Conservation (phyloP, 768 basidiomycete genomes). For the Tricholoma flavovirens region DNA sequence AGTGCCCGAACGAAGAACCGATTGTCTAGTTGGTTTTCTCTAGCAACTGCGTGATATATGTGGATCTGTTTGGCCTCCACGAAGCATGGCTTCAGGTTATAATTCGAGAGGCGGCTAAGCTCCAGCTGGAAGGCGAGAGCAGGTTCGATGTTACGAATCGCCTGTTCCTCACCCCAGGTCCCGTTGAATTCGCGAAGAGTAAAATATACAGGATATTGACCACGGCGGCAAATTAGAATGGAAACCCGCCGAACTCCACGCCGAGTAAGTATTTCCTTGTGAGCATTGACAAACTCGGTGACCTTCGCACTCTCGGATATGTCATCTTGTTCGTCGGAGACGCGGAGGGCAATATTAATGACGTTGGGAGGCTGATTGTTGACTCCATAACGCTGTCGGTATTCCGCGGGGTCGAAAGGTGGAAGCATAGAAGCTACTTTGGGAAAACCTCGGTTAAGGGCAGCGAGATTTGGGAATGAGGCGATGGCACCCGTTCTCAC, state of each 20-base stretch:
- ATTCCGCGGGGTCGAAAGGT: constrained; percentile 64
- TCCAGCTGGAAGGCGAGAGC: constrained; percentile 98
- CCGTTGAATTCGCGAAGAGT: constrained; percentile 75
- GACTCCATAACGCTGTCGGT: constrained; percentile 67
- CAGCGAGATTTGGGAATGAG: constrained; percentile 73
- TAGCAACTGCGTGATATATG: constrained; percentile 92
- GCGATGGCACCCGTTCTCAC: constrained; percentile 87
- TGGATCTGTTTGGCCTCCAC: constrained; percentile 97
- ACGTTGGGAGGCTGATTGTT: constrained; percentile 83
- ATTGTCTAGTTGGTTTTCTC: constrained; percentile 95
- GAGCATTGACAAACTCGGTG: constrained; percentile 64
- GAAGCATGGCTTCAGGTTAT: constrained; percentile 93
- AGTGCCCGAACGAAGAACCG: constrained; percentile 98
- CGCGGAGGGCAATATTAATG: constrained; percentile 87
- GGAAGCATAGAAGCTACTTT: constrained; percentile 73
- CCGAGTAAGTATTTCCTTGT: constrained; percentile 50
- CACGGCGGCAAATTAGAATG: constrained; percentile 84
- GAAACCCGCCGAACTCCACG: constrained; percentile 92
- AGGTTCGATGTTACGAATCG: constrained; percentile 97
- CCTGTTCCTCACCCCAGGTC: constrained; percentile 88
- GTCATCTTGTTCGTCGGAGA: constrained; percentile 78
- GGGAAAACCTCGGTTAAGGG: constrained; percentile 68
- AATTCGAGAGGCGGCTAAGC: constrained; percentile 92
- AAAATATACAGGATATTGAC: constrained; percentile 92
- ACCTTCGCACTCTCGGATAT: constrained; percentile 67